Evolutionary conservation across 2,329 filamentous ascomycete genomes (phyloP), one percentile per base, ranked within the genome.

Genomic region (Monosporascus sp.): DNA sequence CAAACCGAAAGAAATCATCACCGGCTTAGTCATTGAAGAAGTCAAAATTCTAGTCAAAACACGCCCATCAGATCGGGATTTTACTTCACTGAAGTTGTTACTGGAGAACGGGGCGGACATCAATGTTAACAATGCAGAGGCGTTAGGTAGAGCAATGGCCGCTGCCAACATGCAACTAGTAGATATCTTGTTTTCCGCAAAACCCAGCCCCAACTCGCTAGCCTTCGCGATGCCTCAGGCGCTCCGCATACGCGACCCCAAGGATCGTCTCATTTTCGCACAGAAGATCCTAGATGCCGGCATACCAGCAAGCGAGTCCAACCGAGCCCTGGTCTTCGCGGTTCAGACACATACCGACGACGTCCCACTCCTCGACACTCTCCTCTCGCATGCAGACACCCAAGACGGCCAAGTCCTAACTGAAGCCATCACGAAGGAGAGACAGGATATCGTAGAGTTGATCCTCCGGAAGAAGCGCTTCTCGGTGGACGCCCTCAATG

Each of bases 51-150:
- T 78, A 3, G 62, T 78, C 9, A 66, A 73, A 51, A 67, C 68
- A 3, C 68, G 65, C 0, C 62, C 65, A 0, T 63, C 69, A 1
- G 62, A 71, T 11, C 72, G 74, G 4, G 71, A 71, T 1, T 63
- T 79, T 5, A 68, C 73, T 2, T 72, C 76, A 1, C 53, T 83
- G 36, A 72, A 73, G 51, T 65, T 72, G 1, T 70, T 84, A 0
- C 61, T 85, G 1, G 69, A 72, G 1, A 70, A 74, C 1, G 79
- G 80, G 1, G 81, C 81, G 2, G 75, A 83, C 47, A 69, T 81
- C n/a, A 82, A 84, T 56, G 70, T 72, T 1, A 72, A 75, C 52
- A 75, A 80, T 25, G 79, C 74, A 0, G 73, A 75, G 1, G 74
- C 80, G 0, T 64, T 85, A 0, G 77, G 77, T 50, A 69, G 70